Percentiles rank a stretch among this genome's conserved stretches.
Conservation (phyloP, 768 basidiomycete species). For the Mycena pura region DNA sequence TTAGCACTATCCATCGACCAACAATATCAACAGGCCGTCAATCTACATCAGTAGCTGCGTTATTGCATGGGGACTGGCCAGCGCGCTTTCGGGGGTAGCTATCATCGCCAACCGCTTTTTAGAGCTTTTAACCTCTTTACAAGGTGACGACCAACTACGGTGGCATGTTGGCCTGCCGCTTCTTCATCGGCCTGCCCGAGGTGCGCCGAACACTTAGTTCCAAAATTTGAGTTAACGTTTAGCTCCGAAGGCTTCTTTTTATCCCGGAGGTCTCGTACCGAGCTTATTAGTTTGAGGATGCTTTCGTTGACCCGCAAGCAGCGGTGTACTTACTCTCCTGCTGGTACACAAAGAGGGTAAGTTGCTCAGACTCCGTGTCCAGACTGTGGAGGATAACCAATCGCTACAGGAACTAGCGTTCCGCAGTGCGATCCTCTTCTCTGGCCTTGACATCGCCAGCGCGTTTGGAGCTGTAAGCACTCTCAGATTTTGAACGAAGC, state of each 20-base stretch:
- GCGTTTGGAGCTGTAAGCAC: slow-evolving; percentile 67
- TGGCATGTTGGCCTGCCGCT: slow-evolving; percentile 61
- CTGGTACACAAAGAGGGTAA: slow-evolving; percentile 65
- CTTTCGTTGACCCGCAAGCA: neutral
- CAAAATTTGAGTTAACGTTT: neutral
- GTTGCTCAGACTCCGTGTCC: neutral
- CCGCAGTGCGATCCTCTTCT: slow-evolving; percentile 65
- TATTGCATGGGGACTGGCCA: slow-evolving; percentile 52
- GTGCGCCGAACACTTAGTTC: slow-evolving; percentile 29
- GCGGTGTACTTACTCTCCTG: slow-evolving; percentile 53
- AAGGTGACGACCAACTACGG: slow-evolving; percentile 43
- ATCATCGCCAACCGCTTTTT: too few species aligned
- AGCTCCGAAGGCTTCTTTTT: slow-evolving; percentile 58
- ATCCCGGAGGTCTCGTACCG: slow-evolving; percentile 58
- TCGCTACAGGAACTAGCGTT: slow-evolving; percentile 65
- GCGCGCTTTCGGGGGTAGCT: slow-evolving; percentile 47
- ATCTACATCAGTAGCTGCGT: slow-evolving; percentile 53
- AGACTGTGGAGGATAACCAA: neutral
- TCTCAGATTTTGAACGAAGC: neutral
- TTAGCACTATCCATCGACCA: neutral
- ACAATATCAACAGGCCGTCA: slow-evolving; percentile 40
- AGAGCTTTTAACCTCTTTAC: neutral
- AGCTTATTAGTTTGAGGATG: neutral
- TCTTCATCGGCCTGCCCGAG: slow-evolving; percentile 71
- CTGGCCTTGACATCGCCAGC: slow-evolving; percentile 66